Evolutionary conservation across 345 rosid species (phyloP).

Genomic region (Eucalyptus erythrocorys): DNA sequence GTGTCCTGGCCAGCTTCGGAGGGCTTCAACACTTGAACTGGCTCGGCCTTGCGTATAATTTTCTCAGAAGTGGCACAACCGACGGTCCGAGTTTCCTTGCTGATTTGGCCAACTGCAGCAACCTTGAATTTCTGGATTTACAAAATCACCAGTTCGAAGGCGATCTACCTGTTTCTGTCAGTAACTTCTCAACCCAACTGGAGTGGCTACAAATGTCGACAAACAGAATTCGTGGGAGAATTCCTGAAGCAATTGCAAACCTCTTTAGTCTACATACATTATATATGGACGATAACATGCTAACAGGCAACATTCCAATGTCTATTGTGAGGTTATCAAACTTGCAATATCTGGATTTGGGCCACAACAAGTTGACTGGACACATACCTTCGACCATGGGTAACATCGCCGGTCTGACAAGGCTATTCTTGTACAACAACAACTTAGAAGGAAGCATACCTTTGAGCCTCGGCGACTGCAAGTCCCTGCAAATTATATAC

Average conservation of each 20-base stretch:
- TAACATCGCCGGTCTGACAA: neutral
- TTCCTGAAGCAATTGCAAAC: neutral
- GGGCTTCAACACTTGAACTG: neutral
- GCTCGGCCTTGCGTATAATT: neutral
- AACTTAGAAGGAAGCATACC: slow-evolving; percentile 1
- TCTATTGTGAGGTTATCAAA: neutral
- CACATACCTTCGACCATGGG: neutral
- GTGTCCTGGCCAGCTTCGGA: neutral
- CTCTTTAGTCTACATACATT: neutral
- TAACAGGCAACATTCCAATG: neutral
- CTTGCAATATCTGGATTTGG: neutral
- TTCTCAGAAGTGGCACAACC: neutral
- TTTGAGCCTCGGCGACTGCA: neutral
- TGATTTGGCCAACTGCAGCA: neutral
- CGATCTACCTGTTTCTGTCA: neutral
- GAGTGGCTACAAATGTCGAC: neutral
- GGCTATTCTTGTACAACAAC: neutral
- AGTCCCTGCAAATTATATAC: neutral
- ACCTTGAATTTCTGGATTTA: neutral
- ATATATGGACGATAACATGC: neutral
- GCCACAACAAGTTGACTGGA: neutral
- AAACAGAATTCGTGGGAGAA: neutral
- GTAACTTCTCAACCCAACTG: neutral
- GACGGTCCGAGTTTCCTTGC: neutral
- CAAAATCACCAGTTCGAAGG: neutral